Evolutionary conservation across 2,329 filamentous ascomycete species (phyloP).

Genomic region (Mycosphaerella sp.): DNA sequence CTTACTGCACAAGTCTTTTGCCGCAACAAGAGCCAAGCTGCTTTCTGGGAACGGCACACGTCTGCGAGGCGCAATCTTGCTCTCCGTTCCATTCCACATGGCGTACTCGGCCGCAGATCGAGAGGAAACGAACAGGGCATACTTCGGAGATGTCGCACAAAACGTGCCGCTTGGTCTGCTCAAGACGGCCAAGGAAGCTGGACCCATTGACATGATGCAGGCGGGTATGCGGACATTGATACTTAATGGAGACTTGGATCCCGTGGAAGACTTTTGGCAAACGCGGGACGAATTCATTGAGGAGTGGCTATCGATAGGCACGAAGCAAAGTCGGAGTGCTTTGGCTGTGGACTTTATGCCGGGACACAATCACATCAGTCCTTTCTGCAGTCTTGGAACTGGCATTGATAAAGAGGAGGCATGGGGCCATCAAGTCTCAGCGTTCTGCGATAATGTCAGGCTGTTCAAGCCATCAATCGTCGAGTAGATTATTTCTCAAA

Average conservation of each 20-base stretch:
- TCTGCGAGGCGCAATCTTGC: constrained; percentile 23
- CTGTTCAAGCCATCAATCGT: constrained; percentile 4
- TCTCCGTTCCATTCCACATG: constrained; percentile 28
- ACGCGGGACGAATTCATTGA: constrained; percentile 24
- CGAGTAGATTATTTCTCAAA: not conserved
- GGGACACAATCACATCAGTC: constrained; percentile 29
- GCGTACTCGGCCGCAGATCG: constrained; percentile 11
- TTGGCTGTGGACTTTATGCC: constrained; percentile 24
- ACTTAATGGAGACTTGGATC: constrained; percentile 26
- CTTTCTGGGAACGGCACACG: constrained; percentile 11
- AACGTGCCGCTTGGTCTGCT: constrained; percentile 24
- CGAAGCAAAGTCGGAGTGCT: constrained; percentile 14
- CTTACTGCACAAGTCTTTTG: constrained; percentile 29
- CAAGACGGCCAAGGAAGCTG: constrained; percentile 12
- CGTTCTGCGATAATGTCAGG: constrained; percentile 23
- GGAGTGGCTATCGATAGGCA: constrained; percentile 20
- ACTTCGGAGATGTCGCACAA: constrained; percentile 22
- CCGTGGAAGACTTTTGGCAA: constrained; percentile 25
- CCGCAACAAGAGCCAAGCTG: constrained; percentile 18
- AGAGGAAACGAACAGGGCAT: constrained; percentile 16
- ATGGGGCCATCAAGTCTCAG: constrained; percentile 24
- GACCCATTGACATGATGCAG: constrained; percentile 18
- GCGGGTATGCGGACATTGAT: constrained; percentile 17
- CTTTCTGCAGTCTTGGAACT: constrained; percentile 20
- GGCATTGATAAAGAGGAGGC: constrained; percentile 26